A percentile compares a stretch with the other conserved stretches of the same genome.
phyloP scores from a whole-genome alignment of 768 basidiomycete species.

The Suillus lakei region DNA sequence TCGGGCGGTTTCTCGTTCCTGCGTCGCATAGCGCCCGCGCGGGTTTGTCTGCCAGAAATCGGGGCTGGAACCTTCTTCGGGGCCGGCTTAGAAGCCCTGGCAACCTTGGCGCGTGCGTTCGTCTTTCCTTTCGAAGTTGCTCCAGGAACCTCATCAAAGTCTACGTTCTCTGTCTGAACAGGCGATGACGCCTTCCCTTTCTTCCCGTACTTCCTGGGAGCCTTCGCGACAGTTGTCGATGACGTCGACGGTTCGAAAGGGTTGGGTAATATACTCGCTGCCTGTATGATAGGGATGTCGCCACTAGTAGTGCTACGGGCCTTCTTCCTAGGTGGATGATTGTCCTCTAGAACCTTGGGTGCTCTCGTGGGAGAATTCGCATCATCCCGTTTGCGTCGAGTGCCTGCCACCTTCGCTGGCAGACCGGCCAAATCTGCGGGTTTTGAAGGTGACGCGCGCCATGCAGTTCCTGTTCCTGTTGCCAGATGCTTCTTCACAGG shows the following conservation, averaged over 20 bases:
- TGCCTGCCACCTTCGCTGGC: constrained; percentile 24
- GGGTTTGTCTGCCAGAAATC: constrained; percentile 3
- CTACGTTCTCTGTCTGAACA: constrained; percentile 16
- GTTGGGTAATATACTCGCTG: neutral
- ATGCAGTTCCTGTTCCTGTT: neutral
- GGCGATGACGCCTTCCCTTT: constrained; percentile 41
- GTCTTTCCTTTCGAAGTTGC: constrained; percentile 2
- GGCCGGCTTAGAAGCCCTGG: constrained; percentile 19
- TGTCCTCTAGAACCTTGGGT: constrained; percentile 1
- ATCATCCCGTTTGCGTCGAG: constrained; percentile 32
- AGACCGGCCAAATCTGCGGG: constrained; percentile 1
- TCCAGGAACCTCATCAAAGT: constrained; percentile 40
- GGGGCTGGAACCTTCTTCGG: neutral
- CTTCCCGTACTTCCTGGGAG: constrained; percentile 38
- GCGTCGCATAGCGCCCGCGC: constrained; percentile 34
- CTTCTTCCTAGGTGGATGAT: constrained; percentile 26
- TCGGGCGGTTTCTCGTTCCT: constrained; percentile 16
- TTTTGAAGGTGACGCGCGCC: neutral
- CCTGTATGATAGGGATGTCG: constrained; percentile 5
- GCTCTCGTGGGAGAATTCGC: constrained; percentile 1
- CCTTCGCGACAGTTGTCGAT: constrained; percentile 12
- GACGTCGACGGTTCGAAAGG: constrained; percentile 10
- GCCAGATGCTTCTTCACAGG: neutral
- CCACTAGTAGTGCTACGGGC: constrained; percentile 4
- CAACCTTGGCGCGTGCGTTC: constrained; percentile 19